These are phyloP conservation scores for Pseudogymnoascus sp. DNA, from an alignment of 2,329 filamentous ascomycete species.

Conservation along the genomic window DNA sequence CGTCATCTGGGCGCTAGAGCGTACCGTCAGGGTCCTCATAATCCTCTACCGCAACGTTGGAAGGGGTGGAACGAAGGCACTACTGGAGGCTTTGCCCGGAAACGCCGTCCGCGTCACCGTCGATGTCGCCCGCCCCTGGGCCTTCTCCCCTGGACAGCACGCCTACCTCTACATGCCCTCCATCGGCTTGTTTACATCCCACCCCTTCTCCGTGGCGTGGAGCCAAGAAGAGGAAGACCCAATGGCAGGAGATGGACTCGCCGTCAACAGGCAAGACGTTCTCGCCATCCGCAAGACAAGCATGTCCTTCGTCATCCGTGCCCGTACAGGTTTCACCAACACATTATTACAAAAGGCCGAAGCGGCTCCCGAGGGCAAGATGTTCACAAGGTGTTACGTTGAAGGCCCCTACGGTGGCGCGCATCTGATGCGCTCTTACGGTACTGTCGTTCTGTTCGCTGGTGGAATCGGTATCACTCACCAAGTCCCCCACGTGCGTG, in stretches of 20 bases:
- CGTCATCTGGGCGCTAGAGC: constrained; percentile 61
- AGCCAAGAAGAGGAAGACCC: constrained; percentile 54
- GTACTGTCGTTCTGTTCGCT: constrained; percentile 70
- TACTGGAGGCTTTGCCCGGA: constrained; percentile 68
- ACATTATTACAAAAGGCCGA: constrained; percentile 61
- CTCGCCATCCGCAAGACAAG: constrained; percentile 52
- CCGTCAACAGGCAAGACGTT: constrained; percentile 52
- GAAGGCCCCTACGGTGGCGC: constrained; percentile 73
- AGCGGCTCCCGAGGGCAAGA: constrained; percentile 50
- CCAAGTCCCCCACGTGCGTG: constrained; percentile 65
- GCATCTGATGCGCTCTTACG: constrained; percentile 65
- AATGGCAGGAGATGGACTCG: constrained; percentile 44
- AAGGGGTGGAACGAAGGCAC: constrained; percentile 56
- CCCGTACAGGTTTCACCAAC: constrained; percentile 65
- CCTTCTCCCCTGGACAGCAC: constrained; percentile 66
- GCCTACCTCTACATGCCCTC: constrained; percentile 71
- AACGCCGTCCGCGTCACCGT: constrained; percentile 68
- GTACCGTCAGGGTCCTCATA: constrained; percentile 49
- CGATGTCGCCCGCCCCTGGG: constrained; percentile 69
- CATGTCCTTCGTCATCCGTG: constrained; percentile 66
- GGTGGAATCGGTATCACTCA: constrained; percentile 77
- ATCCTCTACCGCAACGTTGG: constrained; percentile 61
- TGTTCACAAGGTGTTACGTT: constrained; percentile 57
- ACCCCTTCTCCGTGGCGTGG: constrained; percentile 76
- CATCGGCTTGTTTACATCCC: constrained; percentile 65